Base-by-base conservation (phyloP, 2,329 filamentous ascomycete genomes). In the Grosmannia penicillata region DNA sequence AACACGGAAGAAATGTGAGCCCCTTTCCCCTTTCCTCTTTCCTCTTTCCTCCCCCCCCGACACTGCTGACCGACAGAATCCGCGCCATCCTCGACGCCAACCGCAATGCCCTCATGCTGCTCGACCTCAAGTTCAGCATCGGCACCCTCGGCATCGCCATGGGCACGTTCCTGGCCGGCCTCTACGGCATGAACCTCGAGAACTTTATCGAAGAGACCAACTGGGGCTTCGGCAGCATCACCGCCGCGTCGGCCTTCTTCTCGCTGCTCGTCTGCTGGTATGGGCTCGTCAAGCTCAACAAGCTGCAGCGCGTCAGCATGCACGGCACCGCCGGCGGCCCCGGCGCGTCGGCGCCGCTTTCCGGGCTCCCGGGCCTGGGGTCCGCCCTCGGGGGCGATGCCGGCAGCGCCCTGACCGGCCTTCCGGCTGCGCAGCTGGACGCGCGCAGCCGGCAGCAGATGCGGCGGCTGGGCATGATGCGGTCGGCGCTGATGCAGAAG, bases 161-260 rank as follows among this genome's bases (percentile, higher is more conserved):
- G 54, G 91, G 91, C 39, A 95, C 91, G 36, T 93, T 96, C 54
- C 72, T 95, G 51, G 93, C 91, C 8, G 87, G 87, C n/a, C 75
- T 98, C n/a, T 98, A 96, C 68, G 91, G 91, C 50, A 96, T 96
- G 87, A 98, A 98, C 63, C 66, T 98, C 47, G 93, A 95, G 56
- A 96, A 96, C 60, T 96, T 95, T 58, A 85, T 96, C 50, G 91
- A 98, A 63, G 89, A 96, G 55, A 87, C 82, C 2, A 74, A 84
- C 57, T 72, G 84, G 57, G 91, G 89, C 10, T 96, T 98, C 56
- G 70, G 69, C 33, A 73, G 73, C 38, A 78, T 98, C 43, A 84
- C 80, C 3, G 66, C 63, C 15, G 64, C 72, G 43, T 93, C 83
- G 41, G 70, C 79, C 40, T 51, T 78, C 40, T 77, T 87, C 56